Evolutionary conservation across 129 eudicot species (phyloP), one percentile per base, ranked within the genome.

Genomic region (Smallanthus sonchifolius): DNA sequence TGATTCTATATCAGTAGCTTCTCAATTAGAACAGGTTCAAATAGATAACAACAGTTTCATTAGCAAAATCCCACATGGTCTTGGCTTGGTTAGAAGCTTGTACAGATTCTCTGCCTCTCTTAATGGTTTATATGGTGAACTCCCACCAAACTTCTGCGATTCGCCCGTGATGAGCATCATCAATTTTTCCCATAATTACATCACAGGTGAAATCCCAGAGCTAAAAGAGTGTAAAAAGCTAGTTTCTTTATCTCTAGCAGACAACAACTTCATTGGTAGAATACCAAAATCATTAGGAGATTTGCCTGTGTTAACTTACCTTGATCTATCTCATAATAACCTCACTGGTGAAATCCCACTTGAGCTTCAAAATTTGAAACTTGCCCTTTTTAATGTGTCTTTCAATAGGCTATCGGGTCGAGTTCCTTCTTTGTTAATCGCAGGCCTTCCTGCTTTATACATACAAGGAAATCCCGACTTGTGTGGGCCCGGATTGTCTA

Each of bases 381-480:
- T 93, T 75, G 98, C 98, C 20, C 85, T 93, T 16, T 93, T 93
- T 35, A 93, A 93, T 83, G 98, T 93, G 0, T 93, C 98, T n/a
- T 93, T 80, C 77, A 93, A 90, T 77, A 68, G 72, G 64, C 74
- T 93, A 40, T 90, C 96, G 0, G 98, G 98, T 15, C 81, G 81
- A 65, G 92, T 89, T 65, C 96, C 98, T 7, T 59, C 66, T 7
- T 65, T 85, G 3, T 60, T 90, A 24, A 69, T 88, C 34, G 81
- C 92, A 17, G 96, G 92, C 63, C 98, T 93, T 70, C 98, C 98
- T 5, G 98, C 98, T 28, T 87, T 96, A 47, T 90, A 77, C 64
- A 75, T 84, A 81, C 88, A 93, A 85, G 98, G 98, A 73, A 93
- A 93, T 63, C 92, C 96, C 0, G 86, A 71, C 14, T 75, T 93